Evolutionary conservation across 108 stramenopile species (phyloP), one percentile per base, ranked within the genome.

Genomic region (Cyclostephanos tholiformis): DNA sequence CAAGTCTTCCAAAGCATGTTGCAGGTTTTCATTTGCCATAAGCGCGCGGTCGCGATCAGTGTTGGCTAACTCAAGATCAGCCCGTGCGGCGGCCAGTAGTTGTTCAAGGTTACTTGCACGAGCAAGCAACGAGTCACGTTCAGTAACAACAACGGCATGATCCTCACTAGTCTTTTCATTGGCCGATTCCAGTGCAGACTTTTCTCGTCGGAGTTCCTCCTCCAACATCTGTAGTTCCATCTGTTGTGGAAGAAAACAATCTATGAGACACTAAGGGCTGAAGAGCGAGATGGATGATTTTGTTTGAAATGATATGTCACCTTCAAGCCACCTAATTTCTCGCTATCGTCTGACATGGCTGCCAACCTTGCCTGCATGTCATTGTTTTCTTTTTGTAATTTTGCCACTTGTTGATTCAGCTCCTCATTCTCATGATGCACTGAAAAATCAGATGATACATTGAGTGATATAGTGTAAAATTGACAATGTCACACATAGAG

Each of bases 161-260:
- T 74, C 55, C 80, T 76, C 39, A 77, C 82, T 61, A 59, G 80
- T 57, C 76, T 76, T 48, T 59, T 76, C 61, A 44, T 74, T 19
- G 67, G 64, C 67, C 81, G 77, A 63, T 71, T 88, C 63, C 77
- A 82, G 56, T 39, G 72, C 68, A 11, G 79, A 68, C 35, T 85
- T 81, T 65, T 93, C 94, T 44, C 91, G 69, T 35, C 80, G 82
- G 20, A 71, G 78, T 67, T 90, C 89, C 84, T 95, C 91, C 71
- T 86, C 83, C 4, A 95, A 51, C 84, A 91, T 74, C 63, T 89
- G 86, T 25, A 93, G 58, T 58, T 95, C 92, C 88, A 93, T 89
- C 82, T 86, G 57, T 25, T 32, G 19, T 29, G 58, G 63, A 65
- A 23, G 14, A 38, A 22, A 43, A 60, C 9, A 44, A 39, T 19